A percentile compares a stretch with the other conserved stretches of the same genome.
phyloP scores from a whole-genome alignment of 257 asterid species.

The Przewalskia tangutica region DNA sequence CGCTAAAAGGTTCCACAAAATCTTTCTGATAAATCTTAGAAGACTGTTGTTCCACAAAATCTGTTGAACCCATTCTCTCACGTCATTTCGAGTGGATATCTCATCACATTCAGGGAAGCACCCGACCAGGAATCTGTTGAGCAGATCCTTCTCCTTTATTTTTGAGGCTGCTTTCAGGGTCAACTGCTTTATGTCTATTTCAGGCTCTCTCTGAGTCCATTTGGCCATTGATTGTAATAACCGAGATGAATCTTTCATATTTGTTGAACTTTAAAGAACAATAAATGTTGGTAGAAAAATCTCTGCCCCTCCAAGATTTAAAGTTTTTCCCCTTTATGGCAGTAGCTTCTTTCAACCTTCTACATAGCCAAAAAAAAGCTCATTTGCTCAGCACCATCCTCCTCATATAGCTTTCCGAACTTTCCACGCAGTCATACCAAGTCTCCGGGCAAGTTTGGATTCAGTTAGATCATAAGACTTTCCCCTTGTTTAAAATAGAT shows the following conservation, averaged over 20 bases:
- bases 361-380: no score
- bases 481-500: background rate
- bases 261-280: no score
- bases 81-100: no score
- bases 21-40: no score
- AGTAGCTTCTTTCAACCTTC: background rate
- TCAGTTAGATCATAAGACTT: background rate
- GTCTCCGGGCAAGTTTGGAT: background rate
- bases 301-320: background rate
- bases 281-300: background rate
- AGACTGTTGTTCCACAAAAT: no score
- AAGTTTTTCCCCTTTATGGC: background rate
- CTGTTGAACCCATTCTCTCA: background rate
- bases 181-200: background rate
- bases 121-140: background rate
- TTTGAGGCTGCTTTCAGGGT: background rate
- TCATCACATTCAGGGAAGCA: background rate
- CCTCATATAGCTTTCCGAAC: background rate
- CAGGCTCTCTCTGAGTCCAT: background rate
- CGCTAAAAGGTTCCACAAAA: no score
- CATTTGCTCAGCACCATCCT: background rate
- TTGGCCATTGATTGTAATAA: no score
- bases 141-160: background rate
- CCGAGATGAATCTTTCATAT: no score
- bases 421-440: background rate